phyloP scores from a whole-genome alignment of 768 basidiomycete genomes.

The Hirschioporus abietinus region DNA sequence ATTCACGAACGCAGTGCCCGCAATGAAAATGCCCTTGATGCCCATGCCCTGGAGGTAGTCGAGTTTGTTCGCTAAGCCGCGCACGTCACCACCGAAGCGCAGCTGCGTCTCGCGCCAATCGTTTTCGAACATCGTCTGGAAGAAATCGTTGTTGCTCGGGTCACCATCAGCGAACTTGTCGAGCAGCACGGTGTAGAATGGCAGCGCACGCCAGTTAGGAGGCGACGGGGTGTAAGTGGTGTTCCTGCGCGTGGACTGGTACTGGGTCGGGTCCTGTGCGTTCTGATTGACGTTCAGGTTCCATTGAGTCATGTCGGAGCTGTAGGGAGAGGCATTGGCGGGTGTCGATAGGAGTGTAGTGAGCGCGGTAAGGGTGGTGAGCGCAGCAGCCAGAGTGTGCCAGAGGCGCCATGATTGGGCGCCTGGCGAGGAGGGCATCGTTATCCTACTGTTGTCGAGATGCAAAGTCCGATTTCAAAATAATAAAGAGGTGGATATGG shows the following conservation, averaged over 20 bases:
- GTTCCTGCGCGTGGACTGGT: slow-evolving; percentile 53
- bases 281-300: slow-evolving; percentile 77
- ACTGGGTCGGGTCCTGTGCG: slow-evolving; percentile 62
- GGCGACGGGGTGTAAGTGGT: slow-evolving; percentile 75
- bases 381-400: not conserved
- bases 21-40: slow-evolving; percentile 77
- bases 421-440: not conserved
- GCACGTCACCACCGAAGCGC: slow-evolving; percentile 84
- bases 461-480: not conserved
- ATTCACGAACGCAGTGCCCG: slow-evolving; percentile 89
- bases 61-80: slow-evolving; percentile 65
- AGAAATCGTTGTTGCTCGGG: slow-evolving; percentile 88
- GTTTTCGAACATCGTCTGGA: slow-evolving; percentile 70
- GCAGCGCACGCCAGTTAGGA: slow-evolving; percentile 77
- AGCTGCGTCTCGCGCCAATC: slow-evolving; percentile 89
- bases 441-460: not conserved
- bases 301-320: slow-evolving; percentile 59
- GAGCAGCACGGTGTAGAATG: slow-evolving; percentile 75
- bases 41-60: slow-evolving; percentile 94
- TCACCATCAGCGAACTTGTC: slow-evolving; percentile 96
- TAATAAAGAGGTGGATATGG: not conserved
- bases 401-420: not conserved
- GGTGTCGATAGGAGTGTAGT: slow-evolving; percentile 37
- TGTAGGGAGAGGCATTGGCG: slow-evolving; percentile 58
- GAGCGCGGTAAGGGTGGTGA: slow-evolving; percentile 10